Conservation (phyloP, 352 stramenopile genomes). For the Pythium scleroteichum region DNA sequence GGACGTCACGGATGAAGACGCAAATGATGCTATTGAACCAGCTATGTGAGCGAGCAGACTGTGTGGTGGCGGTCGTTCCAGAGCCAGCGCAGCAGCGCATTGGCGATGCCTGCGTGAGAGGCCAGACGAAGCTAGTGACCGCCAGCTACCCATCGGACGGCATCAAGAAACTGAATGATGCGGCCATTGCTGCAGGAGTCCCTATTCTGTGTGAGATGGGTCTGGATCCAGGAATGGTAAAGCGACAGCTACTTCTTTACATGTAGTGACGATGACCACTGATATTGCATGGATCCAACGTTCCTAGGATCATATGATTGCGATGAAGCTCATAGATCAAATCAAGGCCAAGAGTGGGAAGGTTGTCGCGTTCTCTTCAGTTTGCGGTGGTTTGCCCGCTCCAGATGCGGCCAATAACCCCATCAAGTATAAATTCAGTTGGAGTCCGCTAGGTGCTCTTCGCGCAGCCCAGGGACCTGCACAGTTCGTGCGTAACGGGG, state of each 20-base stretch:
- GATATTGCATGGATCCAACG: no score
- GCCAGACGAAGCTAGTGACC: constrained; percentile 78
- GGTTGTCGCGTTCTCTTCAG: constrained; percentile 76
- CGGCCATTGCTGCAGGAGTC: constrained; percentile 53
- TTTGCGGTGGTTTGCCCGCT: constrained; percentile 86
- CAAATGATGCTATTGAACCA: constrained; percentile 20
- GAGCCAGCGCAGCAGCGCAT: constrained; percentile 76
- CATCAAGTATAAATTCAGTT: constrained; percentile 93
- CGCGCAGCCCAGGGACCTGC: constrained; percentile 48
- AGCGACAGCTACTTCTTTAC: neutral
- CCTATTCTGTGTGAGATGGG: constrained; percentile 89
- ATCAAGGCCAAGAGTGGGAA: constrained; percentile 57
- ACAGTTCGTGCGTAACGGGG: constrained; percentile 53
- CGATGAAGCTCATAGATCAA: constrained; percentile 88
- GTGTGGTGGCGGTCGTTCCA: constrained; percentile 85
- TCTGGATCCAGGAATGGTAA: constrained; percentile 86
- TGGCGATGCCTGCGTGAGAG: constrained; percentile 60
- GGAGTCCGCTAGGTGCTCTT: constrained; percentile 75
- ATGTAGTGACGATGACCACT: neutral
- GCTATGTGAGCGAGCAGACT: constrained; percentile 42
- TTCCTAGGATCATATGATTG: constrained; percentile 89
- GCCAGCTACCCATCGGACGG: constrained; percentile 89
- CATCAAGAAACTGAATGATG: constrained; percentile 57
- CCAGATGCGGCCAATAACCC: constrained; percentile 88
- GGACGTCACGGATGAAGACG: constrained; percentile 26